Evolutionary conservation across 2,329 filamentous ascomycete species (phyloP).

Genomic region (Stachybotrys chartarum): DNA sequence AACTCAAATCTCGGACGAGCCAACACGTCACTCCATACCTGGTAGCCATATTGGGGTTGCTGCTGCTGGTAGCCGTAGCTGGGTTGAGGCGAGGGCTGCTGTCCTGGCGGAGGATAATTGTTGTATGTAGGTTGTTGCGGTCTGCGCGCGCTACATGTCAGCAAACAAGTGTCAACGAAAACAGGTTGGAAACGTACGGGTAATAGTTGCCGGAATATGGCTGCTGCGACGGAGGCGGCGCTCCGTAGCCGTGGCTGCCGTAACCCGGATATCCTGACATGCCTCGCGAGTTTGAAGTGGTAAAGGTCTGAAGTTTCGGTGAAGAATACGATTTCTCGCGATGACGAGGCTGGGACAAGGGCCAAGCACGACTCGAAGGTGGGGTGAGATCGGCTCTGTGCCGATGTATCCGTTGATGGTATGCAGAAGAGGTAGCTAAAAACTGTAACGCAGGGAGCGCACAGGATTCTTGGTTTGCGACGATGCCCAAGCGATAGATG

Average conservation of each 20-base stretch:
- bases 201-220: slow-evolving; percentile 39
- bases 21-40: slow-evolving; percentile 11
- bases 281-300: slow-evolving; percentile 4
- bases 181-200: slow-evolving; percentile 32
- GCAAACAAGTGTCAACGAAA: not conserved
- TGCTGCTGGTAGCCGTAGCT: slow-evolving; percentile 37
- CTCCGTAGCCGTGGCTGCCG: slow-evolving; percentile 33
- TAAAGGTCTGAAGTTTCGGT: not conserved
- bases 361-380: not conserved
- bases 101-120: slow-evolving; percentile 37
- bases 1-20: not conserved
- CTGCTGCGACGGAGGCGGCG: slow-evolving; percentile 25
- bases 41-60: slow-evolving; percentile 32
- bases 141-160: slow-evolving; percentile 16
- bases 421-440: not conserved
- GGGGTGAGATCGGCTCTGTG: not conserved
- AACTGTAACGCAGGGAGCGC: not conserved
- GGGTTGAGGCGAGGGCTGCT: slow-evolving; percentile 41
- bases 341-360: slow-evolving; percentile 4
- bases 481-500: not conserved
- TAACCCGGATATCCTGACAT: slow-evolving; percentile 62
- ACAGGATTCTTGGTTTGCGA: not conserved
- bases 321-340: not conserved
- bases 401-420: not conserved
- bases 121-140: slow-evolving; percentile 37